Conservation (phyloP, 257 asterid genomes). For the Solanum peruvianum region DNA sequence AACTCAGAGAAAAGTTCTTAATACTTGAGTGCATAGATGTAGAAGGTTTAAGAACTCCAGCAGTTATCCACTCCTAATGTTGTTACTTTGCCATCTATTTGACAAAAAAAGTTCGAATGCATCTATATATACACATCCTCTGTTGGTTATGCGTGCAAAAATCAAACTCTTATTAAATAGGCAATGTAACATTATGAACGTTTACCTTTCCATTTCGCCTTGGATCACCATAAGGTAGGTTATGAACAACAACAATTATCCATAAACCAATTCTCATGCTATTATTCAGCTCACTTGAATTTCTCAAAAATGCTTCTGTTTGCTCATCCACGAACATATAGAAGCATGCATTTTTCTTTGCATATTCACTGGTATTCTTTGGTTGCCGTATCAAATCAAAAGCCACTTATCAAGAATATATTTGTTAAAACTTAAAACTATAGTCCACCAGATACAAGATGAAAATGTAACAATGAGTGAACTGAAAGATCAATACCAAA, state of each 20-base stretch:
- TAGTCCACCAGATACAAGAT: neutral
- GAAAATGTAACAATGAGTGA: neutral
- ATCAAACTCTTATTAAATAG: neutral
- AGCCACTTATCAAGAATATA: slow-evolving; percentile 49
- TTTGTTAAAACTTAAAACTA: slow-evolving; percentile 17
- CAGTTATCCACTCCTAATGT: neutral
- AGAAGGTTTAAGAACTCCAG: neutral
- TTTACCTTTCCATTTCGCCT: slow-evolving; percentile 93
- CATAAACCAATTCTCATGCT: slow-evolving; percentile 70
- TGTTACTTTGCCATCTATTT: neutral
- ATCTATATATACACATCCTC: neutral
- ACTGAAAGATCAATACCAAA: slow-evolving; percentile 47
- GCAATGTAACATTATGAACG: neutral
- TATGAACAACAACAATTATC: slow-evolving; percentile 71
- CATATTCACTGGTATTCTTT: slow-evolving; percentile 59
- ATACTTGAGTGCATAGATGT: neutral
- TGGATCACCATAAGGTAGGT: slow-evolving; percentile 79
- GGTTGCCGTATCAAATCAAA: slow-evolving; percentile 86
- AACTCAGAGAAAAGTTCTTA: neutral
- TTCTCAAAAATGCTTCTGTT: slow-evolving; percentile 49
- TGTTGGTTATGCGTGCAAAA: neutral
- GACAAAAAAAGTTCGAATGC: neutral
- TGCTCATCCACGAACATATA: slow-evolving; percentile 84
- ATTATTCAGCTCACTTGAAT: slow-evolving; percentile 47
- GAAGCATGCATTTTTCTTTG: slow-evolving; percentile 58